phyloP scores from a whole-genome alignment of 179 eudicot genomes.

The Sideroxylon spinosum region DNA sequence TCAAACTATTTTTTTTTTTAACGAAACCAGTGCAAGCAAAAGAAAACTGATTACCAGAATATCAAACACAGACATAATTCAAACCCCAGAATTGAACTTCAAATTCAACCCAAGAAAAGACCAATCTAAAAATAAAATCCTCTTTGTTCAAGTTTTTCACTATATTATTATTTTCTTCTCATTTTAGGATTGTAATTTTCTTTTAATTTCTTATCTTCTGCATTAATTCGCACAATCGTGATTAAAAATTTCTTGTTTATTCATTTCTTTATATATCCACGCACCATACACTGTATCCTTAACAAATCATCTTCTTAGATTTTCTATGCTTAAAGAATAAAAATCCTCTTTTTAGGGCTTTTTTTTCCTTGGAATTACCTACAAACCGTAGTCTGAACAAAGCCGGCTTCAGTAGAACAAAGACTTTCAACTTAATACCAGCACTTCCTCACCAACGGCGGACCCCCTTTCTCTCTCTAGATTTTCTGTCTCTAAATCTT shows the following conservation, averaged over 20 bases:
- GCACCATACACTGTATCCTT: background rate
- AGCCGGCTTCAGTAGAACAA: background rate
- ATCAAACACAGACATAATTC: background rate
- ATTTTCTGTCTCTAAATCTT: background rate
- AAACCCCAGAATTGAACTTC: constrained; percentile 14
- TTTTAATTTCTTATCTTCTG: constrained; percentile 11
- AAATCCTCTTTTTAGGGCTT: no score
- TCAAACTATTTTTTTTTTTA: no score
- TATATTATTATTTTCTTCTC: background rate
- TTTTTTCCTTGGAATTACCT: background rate
- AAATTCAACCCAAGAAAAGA: background rate
- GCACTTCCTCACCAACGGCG: background rate
- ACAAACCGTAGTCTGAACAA: constrained; percentile 11
- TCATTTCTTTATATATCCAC: background rate
- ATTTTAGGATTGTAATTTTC: background rate
- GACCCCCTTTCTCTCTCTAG: constrained; percentile 6
- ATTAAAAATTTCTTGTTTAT: constrained; percentile 3
- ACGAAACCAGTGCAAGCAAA: background rate
- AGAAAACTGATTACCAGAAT: background rate
- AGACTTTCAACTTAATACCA: constrained; percentile 1
- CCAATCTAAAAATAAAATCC: background rate
- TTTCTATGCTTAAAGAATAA: no score
- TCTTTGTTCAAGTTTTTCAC: background rate
- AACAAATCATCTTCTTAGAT: background rate
- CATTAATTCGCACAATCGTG: constrained; percentile 20